A percentile compares a stretch with the other conserved stretches of the same genome.
phyloP scores from a whole-genome alignment of 371 early-diverging fungal genomes.

The Massospora cicadina region DNA sequence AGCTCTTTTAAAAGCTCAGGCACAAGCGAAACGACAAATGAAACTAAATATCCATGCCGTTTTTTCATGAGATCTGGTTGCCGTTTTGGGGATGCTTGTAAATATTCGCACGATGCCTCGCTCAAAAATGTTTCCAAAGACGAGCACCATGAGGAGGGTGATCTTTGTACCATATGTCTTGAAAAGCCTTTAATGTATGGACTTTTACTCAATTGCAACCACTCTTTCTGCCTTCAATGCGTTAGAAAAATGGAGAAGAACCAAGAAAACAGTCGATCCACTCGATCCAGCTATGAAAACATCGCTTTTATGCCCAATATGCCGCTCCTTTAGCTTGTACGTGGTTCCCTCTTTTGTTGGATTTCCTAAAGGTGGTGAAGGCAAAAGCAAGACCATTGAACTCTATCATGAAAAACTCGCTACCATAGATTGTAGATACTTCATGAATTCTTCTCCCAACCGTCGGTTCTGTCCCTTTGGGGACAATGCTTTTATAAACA shows the following conservation, averaged over 20 bases:
- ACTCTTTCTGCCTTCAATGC: background rate
- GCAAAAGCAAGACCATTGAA: background rate
- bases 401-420: background rate
- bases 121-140: background rate
- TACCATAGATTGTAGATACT: background rate
- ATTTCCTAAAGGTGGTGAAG: background rate
- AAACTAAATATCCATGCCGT: background rate
- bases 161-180: background rate
- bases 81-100: background rate
- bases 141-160: background rate
- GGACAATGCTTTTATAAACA: background rate
- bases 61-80: background rate
- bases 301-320: background rate
- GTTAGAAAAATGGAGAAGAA: background rate
- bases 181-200: background rate
- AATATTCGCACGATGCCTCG: background rate
- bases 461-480: background rate
- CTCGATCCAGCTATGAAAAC: background rate
- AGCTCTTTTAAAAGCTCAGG: background rate
- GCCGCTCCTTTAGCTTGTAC: background rate
- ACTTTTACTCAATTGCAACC: background rate
- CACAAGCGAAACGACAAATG: background rate
- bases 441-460: background rate
- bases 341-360: background rate
- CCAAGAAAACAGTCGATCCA: background rate